phyloP scores from a whole-genome alignment of 1,139 yeast genomes.

The Suhomyces taliae region DNA sequence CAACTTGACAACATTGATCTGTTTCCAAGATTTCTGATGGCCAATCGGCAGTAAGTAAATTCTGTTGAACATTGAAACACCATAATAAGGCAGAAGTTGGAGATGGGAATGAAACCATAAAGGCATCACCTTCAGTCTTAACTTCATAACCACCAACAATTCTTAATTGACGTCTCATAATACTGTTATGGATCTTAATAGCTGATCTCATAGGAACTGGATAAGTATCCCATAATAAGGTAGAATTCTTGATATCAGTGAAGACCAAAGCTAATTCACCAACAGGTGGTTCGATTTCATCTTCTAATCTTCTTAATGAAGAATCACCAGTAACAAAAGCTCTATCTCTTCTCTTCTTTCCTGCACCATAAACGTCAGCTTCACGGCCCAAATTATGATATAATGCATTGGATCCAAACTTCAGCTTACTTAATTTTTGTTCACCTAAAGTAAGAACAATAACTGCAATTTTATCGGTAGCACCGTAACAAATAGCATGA shows the following conservation, averaged over 20 bases:
- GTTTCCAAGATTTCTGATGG: slow-evolving; percentile 88
- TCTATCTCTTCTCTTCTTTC: slow-evolving; percentile 59
- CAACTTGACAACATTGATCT: slow-evolving; percentile 79
- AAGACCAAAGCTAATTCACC: slow-evolving; percentile 95
- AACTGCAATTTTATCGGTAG: slow-evolving; percentile 78
- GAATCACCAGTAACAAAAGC: slow-evolving; percentile 68
- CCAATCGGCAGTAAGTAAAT: slow-evolving; percentile 85
- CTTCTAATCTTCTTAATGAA: slow-evolving; percentile 76
- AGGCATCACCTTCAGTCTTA: slow-evolving; percentile 98
- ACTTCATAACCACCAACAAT: slow-evolving; percentile 97
- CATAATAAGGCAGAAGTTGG: slow-evolving; percentile 88
- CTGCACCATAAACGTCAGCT: slow-evolving; percentile 40
- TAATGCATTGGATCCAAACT: slow-evolving; percentile 31
- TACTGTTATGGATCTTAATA: slow-evolving; percentile 86
- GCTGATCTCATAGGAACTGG: slow-evolving; percentile 97
- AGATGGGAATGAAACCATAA: slow-evolving; percentile 97
- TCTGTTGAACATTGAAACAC: slow-evolving; percentile 93
- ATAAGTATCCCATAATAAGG: slow-evolving; percentile 87
- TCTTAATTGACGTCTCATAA: slow-evolving; percentile 91
- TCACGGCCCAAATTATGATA: slow-evolving; percentile 45
- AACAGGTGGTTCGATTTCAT: slow-evolving; percentile 92
- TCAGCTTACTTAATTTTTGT: slow-evolving; percentile 30
- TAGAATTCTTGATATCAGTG: slow-evolving; percentile 95
- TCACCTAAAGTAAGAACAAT: slow-evolving; percentile 70
- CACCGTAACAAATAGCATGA: slow-evolving; percentile 91